Percentiles rank a stretch among this genome's conserved stretches.
phyloP scores from a whole-genome alignment of 1,284 basidiomycete genomes.

The Ustilago esculenta region DNA sequence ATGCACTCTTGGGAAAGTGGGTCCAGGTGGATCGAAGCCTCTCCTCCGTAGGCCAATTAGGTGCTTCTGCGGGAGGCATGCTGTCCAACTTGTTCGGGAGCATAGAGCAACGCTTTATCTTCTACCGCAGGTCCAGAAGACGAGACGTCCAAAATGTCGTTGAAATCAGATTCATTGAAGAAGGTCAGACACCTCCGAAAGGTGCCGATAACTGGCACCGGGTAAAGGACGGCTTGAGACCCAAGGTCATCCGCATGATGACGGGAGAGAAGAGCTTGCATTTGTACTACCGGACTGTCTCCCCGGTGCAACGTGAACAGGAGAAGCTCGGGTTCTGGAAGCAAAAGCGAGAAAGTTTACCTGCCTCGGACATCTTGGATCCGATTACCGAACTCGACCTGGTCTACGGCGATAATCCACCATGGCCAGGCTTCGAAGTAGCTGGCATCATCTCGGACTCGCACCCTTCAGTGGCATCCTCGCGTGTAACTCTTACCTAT shows the following conservation, averaged over 20 bases:
- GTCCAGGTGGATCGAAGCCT: constrained; percentile 82
- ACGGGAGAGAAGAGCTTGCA: constrained; percentile 31
- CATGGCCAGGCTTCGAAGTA: constrained; percentile 54
- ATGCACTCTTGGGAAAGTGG: constrained; percentile 85
- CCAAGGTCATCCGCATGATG: constrained; percentile 30
- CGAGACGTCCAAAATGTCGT: constrained; percentile 49
- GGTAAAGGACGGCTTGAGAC: constrained; percentile 42
- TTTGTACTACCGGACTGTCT: constrained; percentile 47
- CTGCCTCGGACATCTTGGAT: background rate
- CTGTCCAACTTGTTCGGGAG: constrained; percentile 33
- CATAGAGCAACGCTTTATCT: constrained; percentile 53
- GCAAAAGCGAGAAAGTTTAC: background rate
- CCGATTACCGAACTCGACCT: constrained; percentile 61
- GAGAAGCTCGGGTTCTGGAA: constrained; percentile 20
- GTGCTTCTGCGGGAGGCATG: constrained; percentile 22
- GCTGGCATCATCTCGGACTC: constrained; percentile 37
- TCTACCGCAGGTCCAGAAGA: constrained; percentile 51
- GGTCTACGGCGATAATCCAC: constrained; percentile 55
- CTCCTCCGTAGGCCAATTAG: constrained; percentile 71
- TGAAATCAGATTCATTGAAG: constrained; percentile 47
- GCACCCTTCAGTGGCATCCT: constrained; percentile 25
- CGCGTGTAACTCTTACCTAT: constrained; percentile 33
- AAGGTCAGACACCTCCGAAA: constrained; percentile 24
- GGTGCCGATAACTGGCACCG: constrained; percentile 52
- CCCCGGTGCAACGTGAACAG: constrained; percentile 3